A percentile compares a stretch with the other conserved stretches of the same genome.
Evolutionary conservation across 257 asterid genomes (phyloP).

Genomic region (Buddleja alternifolia): DNA sequence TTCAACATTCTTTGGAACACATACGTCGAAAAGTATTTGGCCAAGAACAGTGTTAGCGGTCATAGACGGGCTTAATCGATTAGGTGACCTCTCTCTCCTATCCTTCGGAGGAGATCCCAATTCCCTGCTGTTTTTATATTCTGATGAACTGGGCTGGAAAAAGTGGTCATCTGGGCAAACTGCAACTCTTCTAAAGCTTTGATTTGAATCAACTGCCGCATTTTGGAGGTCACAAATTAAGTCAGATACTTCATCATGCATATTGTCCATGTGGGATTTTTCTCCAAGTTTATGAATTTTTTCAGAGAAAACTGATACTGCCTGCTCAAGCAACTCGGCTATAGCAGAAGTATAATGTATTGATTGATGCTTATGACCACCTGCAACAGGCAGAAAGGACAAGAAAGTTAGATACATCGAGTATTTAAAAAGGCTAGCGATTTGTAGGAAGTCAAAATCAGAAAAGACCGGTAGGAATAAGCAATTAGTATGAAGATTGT

Average conservation of each 20-base stretch:
- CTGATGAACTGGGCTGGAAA: conserved; percentile 74
- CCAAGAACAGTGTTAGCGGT: conserved; percentile 81
- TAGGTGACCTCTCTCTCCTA: conserved; percentile 50
- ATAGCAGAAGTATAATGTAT: conserved; percentile 54
- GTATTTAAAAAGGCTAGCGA: background rate
- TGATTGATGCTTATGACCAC: conserved; percentile 53
- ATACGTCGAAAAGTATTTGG: conserved; percentile 78
- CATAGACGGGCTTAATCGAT: conserved; percentile 53
- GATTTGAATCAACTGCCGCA: conserved; percentile 82
- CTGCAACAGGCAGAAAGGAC: conserved; percentile 37
- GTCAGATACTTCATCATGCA: conserved; percentile 61
- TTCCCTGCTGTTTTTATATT: conserved; percentile 48
- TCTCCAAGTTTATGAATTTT: conserved; percentile 70
- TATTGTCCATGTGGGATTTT: conserved; percentile 48
- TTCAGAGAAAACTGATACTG: conserved; percentile 53
- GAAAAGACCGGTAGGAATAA: too few relatives aligned
- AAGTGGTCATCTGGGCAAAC: conserved; percentile 79
- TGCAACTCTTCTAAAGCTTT: conserved; percentile 83
- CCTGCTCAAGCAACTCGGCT: conserved; percentile 64
- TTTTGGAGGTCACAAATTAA: conserved; percentile 88
- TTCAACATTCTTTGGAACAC: conserved; percentile 84
- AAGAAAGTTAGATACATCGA: background rate
- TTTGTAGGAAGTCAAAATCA: too few relatives aligned
- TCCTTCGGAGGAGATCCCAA: conserved; percentile 45
- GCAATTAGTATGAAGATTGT: too few relatives aligned